Base-by-base conservation (phyloP, 164 flowering plant genomes). In the Tetrastigma voinierianum region DNA sequence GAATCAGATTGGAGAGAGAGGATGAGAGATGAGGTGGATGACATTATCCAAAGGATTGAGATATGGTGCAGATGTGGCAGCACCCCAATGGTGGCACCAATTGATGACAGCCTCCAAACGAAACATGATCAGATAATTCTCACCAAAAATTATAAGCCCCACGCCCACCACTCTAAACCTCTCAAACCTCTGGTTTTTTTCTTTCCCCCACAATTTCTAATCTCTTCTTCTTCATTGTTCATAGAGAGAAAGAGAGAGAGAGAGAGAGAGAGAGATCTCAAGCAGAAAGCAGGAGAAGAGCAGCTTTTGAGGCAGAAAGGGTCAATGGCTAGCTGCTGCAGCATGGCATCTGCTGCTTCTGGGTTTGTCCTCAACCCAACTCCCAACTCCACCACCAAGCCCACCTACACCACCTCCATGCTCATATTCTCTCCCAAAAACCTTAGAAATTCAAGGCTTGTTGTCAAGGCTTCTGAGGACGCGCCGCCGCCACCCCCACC, bases 331-430 rank as follows among this genome's bases (percentile, higher is more conserved):
- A 82, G 78, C 66, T 80, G 78, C 66, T 80, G 82, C 77, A 82
- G 74, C 83, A 82, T 91, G 83, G 85, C 93, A 40, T 87, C 93
- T 46, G 91, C 89, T 68, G 93, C 93, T 12, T 74, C 88, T 32
- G 77, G 85, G 40, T 87, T 87, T 61, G 71, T 82, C 53, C 61
- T 84, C 4, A 70, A 81, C 44, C 80, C 90, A 1, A 81, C 58
- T 48, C 67, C 70, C 58, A 48, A 79, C 15, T 24, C 79, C 47
- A 74, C 25, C 70, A 59, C 40, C 77, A 17, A 46, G 44, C 70
- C 24, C 83, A n/a, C 70, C 72, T 67, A 59, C 87, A 73, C 16
- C 70, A 74, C 43, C 66, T 51, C 52, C 69, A 45, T 74, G 67
- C 8, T 66, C 55, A 61, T 46, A 20, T 78, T 80, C 77, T 51